Conservation (phyloP, 2,329 filamentous ascomycete species). For the Calonectria pseudoturangicola region DNA sequence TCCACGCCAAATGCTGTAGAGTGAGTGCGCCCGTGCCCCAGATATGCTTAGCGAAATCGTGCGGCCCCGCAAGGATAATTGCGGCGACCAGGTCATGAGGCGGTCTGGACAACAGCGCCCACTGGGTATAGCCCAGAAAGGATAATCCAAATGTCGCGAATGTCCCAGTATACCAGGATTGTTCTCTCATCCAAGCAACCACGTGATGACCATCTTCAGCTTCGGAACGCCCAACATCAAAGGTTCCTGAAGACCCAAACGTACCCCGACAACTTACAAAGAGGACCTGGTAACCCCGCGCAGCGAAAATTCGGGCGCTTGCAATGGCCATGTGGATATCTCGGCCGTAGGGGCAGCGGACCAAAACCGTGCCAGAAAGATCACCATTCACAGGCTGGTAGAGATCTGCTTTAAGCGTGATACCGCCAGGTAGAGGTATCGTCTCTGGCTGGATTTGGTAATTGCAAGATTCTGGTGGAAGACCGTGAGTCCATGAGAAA, state of each 20-base stretch:
- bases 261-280: conserved; percentile 22
- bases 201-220: conserved; percentile 6
- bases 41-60: conserved; percentile 16
- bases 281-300: conserved; percentile 10
- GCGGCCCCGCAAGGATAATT: conserved; percentile 1
- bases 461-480: conserved; percentile 9
- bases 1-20: conserved; percentile 7
- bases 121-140: conserved; percentile 14
- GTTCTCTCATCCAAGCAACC: background rate
- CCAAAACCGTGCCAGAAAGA: conserved; percentile 4
- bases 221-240: conserved; percentile 8
- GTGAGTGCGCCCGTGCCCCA: conserved; percentile 10
- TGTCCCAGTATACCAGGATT: background rate
- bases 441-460: background rate
- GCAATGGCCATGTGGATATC: conserved; percentile 8
- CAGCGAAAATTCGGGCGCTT: conserved; percentile 9
- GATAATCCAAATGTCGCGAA: conserved; percentile 9
- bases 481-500: conserved; percentile 13
- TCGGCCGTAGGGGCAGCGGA: conserved; percentile 11
- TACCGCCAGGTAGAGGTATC: background rate
- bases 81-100: background rate
- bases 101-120: background rate
- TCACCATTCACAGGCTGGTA: background rate
- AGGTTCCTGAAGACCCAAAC: conserved; percentile 21
- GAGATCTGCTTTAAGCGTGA: background rate